These are phyloP conservation scores for Suhomyces bribrorum DNA, from an alignment of 1,139 yeast genomes.

Conservation along the genomic window DNA sequence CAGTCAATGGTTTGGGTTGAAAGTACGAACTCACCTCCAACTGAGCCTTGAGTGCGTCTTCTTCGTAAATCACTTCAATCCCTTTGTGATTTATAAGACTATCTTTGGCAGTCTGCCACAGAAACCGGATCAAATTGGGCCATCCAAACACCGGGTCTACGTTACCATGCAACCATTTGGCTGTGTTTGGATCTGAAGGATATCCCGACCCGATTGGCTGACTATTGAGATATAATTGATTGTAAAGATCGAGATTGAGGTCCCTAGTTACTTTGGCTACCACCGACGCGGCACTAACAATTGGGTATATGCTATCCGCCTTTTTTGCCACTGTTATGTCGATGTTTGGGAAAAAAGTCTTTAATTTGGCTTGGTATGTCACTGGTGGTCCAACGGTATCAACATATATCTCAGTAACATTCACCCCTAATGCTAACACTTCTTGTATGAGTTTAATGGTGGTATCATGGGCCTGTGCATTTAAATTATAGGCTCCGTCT, in stretches of 20 bases:
- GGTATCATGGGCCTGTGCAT: slow-evolving; percentile 95
- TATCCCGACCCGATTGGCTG: slow-evolving; percentile 81
- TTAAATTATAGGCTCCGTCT: slow-evolving; percentile 69
- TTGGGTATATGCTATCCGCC: slow-evolving; percentile 92
- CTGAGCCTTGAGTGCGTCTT: slow-evolving; percentile 30
- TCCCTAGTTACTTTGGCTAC: slow-evolving; percentile 97
- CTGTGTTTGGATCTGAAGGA: slow-evolving; percentile 89
- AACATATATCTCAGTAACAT: slow-evolving; percentile 70
- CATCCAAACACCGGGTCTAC: slow-evolving; percentile 86
- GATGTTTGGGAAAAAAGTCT: slow-evolving; percentile 65
- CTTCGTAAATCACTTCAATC: slow-evolving; percentile 42
- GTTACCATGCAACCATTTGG: slow-evolving; percentile 61
- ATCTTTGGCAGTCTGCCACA: slow-evolving; percentile 93
- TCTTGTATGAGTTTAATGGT: slow-evolving; percentile 74
- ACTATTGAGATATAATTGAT: slow-evolving; percentile 24
- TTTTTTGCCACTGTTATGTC: slow-evolving; percentile 88
- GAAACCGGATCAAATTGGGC: slow-evolving; percentile 77
- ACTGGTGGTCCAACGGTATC: slow-evolving; percentile 98
- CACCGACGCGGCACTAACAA: slow-evolving; percentile 94
- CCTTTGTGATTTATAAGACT: slow-evolving; percentile 57
- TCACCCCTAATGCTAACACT: slow-evolving; percentile 61
- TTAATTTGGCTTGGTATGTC: slow-evolving; percentile 75
- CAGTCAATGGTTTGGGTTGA: slow-evolving; percentile 3
- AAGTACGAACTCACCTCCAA: slow-evolving; percentile 35
- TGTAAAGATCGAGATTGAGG: slow-evolving; percentile 51